Conservation (phyloP, 73 alveolate genomes). For the Blepharisma japonicum region DNA sequence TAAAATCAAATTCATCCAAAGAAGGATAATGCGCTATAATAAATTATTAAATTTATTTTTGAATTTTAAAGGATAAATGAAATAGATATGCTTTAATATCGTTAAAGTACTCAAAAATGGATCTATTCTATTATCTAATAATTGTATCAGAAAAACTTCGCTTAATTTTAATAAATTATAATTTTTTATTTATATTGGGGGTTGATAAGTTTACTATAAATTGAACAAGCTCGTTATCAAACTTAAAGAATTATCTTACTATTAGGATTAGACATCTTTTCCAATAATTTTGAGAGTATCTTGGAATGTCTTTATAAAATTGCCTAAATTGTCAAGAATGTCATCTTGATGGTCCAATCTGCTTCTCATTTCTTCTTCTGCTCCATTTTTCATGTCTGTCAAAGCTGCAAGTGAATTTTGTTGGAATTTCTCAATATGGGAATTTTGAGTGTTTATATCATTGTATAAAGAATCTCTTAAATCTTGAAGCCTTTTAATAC, state of each 20-base stretch:
- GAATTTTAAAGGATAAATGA: no score
- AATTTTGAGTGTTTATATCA: conserved; percentile 71
- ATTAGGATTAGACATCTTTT: conserved; percentile 69
- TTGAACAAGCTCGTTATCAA: no score
- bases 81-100: no score
- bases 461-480: conserved; percentile 66
- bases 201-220: no score
- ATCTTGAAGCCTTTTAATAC: conserved; percentile 68
- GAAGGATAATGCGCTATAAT: no score
- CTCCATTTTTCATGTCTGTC: conserved; percentile 64
- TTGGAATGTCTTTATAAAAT: conserved; percentile 80
- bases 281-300: conserved; percentile 85
- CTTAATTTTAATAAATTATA: no score
- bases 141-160: no score
- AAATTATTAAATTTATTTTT: no score
- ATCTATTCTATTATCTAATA: no score
- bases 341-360: conserved; percentile 83
- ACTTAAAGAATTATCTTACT: neutral
- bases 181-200: no score
- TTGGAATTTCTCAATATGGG: conserved; percentile 67
- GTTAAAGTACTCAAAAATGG: no score
- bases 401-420: conserved; percentile 63
- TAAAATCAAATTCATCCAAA: no score
- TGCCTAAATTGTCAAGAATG: conserved; percentile 70
- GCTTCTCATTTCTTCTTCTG: conserved; percentile 70